Evolutionary conservation across 805 yeast species (phyloP).

Genomic region (Metschnikowia arizonensis): DNA sequence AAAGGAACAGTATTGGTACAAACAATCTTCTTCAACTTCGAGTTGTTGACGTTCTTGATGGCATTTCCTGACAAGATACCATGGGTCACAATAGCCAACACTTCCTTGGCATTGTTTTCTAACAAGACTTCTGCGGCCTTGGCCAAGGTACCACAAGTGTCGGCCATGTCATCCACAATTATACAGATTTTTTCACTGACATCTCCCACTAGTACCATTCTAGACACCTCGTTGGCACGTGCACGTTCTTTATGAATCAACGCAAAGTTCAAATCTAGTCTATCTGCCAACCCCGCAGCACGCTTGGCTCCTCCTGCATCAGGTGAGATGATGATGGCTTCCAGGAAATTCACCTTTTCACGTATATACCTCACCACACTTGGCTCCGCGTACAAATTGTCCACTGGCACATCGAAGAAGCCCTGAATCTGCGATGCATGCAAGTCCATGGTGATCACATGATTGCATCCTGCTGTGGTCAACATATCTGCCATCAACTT

Average conservation of each 20-base stretch:
- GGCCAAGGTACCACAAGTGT: constrained; percentile 81
- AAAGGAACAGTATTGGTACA: constrained; percentile 82
- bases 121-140: constrained; percentile 76
- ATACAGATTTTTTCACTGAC: constrained; percentile 71
- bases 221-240: constrained; percentile 75
- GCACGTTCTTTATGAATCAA: constrained; percentile 83
- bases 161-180: constrained; percentile 86
- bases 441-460: constrained; percentile 81
- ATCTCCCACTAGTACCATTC: constrained; percentile 85
- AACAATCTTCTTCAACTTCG: constrained; percentile 63
- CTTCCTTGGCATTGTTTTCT: constrained; percentile 64
- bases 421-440: constrained; percentile 92
- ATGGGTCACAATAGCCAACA: constrained; percentile 79
- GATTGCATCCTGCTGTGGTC: constrained; percentile 81
- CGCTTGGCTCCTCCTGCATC: constrained; percentile 91
- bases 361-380: constrained; percentile 70
- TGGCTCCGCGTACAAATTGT: constrained; percentile 81
- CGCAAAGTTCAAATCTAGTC: constrained; percentile 75
- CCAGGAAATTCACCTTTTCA: constrained; percentile 52
- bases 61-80: constrained; percentile 78
- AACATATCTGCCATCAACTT: constrained; percentile 79
- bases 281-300: constrained; percentile 81
- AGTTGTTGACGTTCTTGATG: constrained; percentile 62
- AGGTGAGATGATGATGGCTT: constrained; percentile 77
- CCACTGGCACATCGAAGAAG: constrained; percentile 78